Base-by-base conservation (phyloP, 2,329 filamentous ascomycete genomes). In the Aureobasidium sp. region DNA sequence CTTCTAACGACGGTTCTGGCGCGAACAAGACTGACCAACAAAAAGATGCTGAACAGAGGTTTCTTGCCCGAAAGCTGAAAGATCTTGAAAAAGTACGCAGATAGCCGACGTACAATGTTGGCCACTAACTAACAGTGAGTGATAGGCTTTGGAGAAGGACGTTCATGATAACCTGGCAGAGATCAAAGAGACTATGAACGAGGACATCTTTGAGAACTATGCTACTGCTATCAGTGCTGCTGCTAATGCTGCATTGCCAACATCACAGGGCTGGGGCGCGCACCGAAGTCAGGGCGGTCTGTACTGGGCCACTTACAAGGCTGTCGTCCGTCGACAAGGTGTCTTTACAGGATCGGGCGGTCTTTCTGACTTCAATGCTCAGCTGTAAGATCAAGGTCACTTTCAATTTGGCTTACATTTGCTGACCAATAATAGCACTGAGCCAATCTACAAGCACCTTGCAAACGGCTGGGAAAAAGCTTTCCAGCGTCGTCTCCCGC, bases 231-330 rank as follows among this genome's bases (percentile, higher is more conserved):
- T 78, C 10, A 65, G 75, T 2, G 65, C 70, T 17, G 80, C 80
- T 1, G 69, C 75, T 1, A 65, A 72, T 8, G 70, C 71, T 26
- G 76, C 77, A 3, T 59, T 71, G 2, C 50, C 66, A 0, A 78
- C 72, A 9, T 69, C 71, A 7, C 52, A 63, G 12, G 64, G 64
- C 17, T 78, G 77, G 76, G 73, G 75, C n/a, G 68, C 66, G 7
- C 67, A 76, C 63, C 74, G 70, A 34, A 41, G 65, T 15, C 68
- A 72, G 36, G 82, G 82, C 12, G 83, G 82, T 1, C 69, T 82
- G 13, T 66, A 69, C 37, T 86, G 74, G 72, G 29, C 71, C 2
- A 85, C 84, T 0, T 87, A 86, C 66, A 82, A 80, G 69, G 84
- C 84, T 10, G 77, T 81, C 2, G 80, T 80, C 56, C 74, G 80